Base-by-base conservation (phyloP, 495 filamentous ascomycete species). In the Terfezia boudieri region DNA sequence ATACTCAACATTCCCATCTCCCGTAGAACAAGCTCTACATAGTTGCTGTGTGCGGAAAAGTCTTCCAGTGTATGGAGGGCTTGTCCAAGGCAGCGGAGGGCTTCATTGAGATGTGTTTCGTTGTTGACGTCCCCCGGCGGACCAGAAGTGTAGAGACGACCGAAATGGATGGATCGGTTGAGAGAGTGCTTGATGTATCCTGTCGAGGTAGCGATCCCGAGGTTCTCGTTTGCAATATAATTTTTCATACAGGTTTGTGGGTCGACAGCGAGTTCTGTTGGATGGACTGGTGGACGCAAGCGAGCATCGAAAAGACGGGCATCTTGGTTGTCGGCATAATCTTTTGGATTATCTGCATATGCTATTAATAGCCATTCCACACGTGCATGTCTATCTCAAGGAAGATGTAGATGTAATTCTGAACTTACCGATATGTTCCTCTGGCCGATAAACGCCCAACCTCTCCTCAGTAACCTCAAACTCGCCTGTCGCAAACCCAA, bases 401-500 rank as follows among this genome's bases (percentile, higher is more conserved):
- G 26, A 7, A 9, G 41, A 20, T 20, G 8, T 46, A 9, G 41
- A 20, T 20, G 8, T 46, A 4, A 32, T n/a, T 10, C 4, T 20
- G 11, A 20, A 66, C 73, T 50, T 57, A 75, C 78, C 76, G 59
- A 98, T 95, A 65, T 95, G 88, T 64, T 98, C 90, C 62, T 98
- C 90, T 0, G 90, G 87, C 11, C 90, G 75, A 63, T 98, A 98
- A 56, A 86, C 82, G 8, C 90, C 90, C 8, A 98, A 74, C 9
- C 90, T 73, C 43, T 95, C 88, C 4, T 82, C 75, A 5, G 90
- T 98, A 50, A 98, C 90, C 64, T 98, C 90, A 63, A 94, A 98
- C 65, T 98, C 90, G 14, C 73, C 83, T 0, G 90, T 96, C n/a
- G 87, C 90, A 71, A 93, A 98, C 20, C 90, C 90, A 68, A 94